Conservation (phyloP, 2,329 filamentous ascomycete genomes). For the Ustilaginoidea virens region DNA sequence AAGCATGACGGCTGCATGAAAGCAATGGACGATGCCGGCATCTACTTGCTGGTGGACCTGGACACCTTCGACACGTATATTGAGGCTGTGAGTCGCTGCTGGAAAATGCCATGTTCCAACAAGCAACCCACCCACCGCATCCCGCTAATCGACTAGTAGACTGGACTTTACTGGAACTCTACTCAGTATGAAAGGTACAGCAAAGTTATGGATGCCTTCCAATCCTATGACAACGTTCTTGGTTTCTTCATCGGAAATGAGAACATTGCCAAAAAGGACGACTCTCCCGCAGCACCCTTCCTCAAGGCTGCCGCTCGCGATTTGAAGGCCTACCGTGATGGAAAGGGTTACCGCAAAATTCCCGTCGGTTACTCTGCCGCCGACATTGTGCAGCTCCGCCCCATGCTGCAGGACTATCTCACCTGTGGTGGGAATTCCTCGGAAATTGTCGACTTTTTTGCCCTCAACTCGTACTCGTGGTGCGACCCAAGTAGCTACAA, state of each 20-base stretch:
- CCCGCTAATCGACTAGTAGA: conserved; percentile 19
- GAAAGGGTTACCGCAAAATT: conserved; percentile 63
- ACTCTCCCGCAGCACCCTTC: conserved; percentile 56
- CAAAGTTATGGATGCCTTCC: conserved; percentile 63
- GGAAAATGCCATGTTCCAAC: no score
- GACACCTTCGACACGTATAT: conserved; percentile 62
- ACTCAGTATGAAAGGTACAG: conserved; percentile 54
- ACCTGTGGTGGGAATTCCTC: conserved; percentile 57
- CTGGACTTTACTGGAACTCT: conserved; percentile 53
- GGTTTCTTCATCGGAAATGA: conserved; percentile 86
- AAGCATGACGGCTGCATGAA: conserved; percentile 72
- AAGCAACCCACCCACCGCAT: no score
- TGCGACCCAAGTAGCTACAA: conserved; percentile 45
- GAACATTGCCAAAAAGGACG: conserved; percentile 49
- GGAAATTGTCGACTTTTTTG: conserved; percentile 69
- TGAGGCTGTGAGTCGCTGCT: conserved; percentile 36
- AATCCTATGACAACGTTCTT: conserved; percentile 62
- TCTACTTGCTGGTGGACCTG: conserved; percentile 74
- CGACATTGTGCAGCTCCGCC: conserved; percentile 56
- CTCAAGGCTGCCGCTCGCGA: conserved; percentile 71
- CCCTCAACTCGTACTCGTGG: conserved; percentile 76
- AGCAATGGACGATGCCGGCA: conserved; percentile 62
- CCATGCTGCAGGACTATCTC: conserved; percentile 54
- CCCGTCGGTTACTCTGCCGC: conserved; percentile 80
- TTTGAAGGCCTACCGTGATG: conserved; percentile 65